Percentiles rank a stretch among this genome's conserved stretches.
Evolutionary conservation across 768 basidiomycete genomes (phyloP).

Genomic region (Russula sp.): DNA sequence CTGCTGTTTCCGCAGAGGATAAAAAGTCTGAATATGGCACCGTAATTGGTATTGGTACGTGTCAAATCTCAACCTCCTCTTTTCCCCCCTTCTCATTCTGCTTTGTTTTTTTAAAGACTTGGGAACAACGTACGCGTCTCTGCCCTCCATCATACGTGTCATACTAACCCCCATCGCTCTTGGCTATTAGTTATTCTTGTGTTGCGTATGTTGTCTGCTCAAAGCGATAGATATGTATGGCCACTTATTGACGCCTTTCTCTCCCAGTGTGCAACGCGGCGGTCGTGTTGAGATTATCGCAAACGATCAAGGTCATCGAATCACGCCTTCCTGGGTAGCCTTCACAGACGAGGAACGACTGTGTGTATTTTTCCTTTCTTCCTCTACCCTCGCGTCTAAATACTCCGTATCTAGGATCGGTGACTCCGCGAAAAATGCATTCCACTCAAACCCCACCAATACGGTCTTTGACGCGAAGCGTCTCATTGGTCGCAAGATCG

Average conservation of each 20-base stretch:
- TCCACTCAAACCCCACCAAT: constrained; percentile 85
- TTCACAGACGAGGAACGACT: constrained; percentile 57
- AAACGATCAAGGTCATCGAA: constrained; percentile 55
- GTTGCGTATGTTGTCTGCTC: constrained; percentile 60
- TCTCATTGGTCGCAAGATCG: constrained; percentile 81
- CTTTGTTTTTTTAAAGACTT: constrained; percentile 48
- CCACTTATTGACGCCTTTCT: constrained; percentile 13
- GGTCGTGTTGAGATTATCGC: constrained; percentile 56
- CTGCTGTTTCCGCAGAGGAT: constrained; percentile 56
- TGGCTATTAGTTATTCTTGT: constrained; percentile 73
- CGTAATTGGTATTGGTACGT: constrained; percentile 86
- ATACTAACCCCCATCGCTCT: constrained; percentile 27
- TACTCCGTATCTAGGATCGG: constrained; percentile 52
- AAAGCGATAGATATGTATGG: constrained; percentile 32
- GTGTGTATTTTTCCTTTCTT: constrained; percentile 25
- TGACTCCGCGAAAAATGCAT: constrained; percentile 95
- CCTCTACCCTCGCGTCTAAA: neutral
- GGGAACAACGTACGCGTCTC: constrained; percentile 70
- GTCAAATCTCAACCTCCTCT: neutral
- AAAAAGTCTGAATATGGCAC: constrained; percentile 76
- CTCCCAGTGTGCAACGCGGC: constrained; percentile 32
- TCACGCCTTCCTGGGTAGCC: constrained; percentile 57
- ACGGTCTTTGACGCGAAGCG: constrained; percentile 97
- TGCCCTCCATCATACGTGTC: neutral
- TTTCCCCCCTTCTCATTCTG: neutral